Conservation (phyloP, 371 early-diverging fungal genomes). For the Mucor velutinosus region DNA sequence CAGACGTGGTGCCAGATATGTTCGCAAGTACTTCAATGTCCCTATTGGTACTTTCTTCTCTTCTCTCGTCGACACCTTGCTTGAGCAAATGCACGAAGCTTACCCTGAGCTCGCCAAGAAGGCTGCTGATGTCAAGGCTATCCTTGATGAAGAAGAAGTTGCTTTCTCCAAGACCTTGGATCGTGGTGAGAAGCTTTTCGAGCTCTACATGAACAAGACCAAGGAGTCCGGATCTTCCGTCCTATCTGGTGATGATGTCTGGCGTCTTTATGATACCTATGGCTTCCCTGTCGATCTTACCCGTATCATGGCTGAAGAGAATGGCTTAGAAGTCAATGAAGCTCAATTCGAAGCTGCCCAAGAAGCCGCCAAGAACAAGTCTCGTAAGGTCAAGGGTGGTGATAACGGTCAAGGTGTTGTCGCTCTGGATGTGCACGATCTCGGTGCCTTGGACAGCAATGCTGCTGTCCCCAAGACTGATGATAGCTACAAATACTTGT, state of each 20-base stretch:
- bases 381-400: slow-evolving; percentile 70
- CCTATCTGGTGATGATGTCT: slow-evolving; percentile 93
- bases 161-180: slow-evolving; percentile 98
- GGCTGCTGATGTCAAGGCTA: slow-evolving; percentile 84
- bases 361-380: slow-evolving; percentile 82
- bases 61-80: slow-evolving; percentile 85
- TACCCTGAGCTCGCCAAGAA: slow-evolving; percentile 87
- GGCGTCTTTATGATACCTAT: slow-evolving; percentile 99
- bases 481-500: slow-evolving; percentile 88
- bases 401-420: slow-evolving; percentile 63
- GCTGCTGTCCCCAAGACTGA: slow-evolving; percentile 81
- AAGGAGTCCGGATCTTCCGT: slow-evolving; percentile 56
- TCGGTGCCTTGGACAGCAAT: slow-evolving; percentile 83
- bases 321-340: slow-evolving; percentile 87
- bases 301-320: slow-evolving; percentile 97
- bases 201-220: slow-evolving; percentile 77
- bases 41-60: slow-evolving; percentile 94
- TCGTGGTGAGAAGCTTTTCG: slow-evolving; percentile 96
- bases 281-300: slow-evolving; percentile 99
- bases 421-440: slow-evolving; percentile 89
- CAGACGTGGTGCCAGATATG: slow-evolving; percentile 96
- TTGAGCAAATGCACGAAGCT: slow-evolving; percentile 81
- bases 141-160: slow-evolving; percentile 96
- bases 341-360: slow-evolving; percentile 84
- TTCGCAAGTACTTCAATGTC: slow-evolving; percentile 89